phyloP scores from a whole-genome alignment of 805 yeast species.

The Yarrowia yakushimensis region DNA sequence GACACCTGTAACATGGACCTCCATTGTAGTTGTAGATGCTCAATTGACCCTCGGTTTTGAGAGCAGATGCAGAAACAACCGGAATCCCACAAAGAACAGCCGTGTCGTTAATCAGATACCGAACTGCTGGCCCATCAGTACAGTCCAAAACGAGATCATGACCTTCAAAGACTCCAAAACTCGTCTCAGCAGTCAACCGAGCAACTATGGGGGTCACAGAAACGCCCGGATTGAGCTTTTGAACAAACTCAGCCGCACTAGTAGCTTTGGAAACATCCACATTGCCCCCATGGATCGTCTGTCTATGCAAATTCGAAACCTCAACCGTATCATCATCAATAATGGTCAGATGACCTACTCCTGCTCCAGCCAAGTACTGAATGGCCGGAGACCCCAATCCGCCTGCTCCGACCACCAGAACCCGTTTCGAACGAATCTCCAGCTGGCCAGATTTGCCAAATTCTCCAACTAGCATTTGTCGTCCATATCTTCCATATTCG shows the following conservation, averaged over 20 bases:
- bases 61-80: conserved; percentile 86
- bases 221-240: conserved; percentile 64
- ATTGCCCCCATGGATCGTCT: conserved; percentile 68
- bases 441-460: conserved; percentile 60
- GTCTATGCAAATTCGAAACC: conserved; percentile 81
- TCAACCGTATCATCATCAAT: conserved; percentile 87
- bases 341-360: conserved; percentile 79
- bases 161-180: conserved; percentile 53
- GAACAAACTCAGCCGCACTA: conserved; percentile 61
- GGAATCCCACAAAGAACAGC: conserved; percentile 67
- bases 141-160: conserved; percentile 87
- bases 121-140: conserved; percentile 84
- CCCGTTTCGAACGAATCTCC: conserved; percentile 51
- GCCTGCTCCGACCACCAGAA: conserved; percentile 91
- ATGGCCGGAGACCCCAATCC: conserved; percentile 94
- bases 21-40: conserved; percentile 62
- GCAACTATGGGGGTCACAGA: conserved; percentile 49
- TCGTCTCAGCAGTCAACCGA: no score
- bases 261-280: conserved; percentile 74
- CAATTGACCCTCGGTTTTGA: conserved; percentile 87
- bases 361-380: conserved; percentile 80
- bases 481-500: conserved; percentile 81
- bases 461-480: conserved; percentile 91
- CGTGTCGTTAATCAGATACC: conserved; percentile 84
- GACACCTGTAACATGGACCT: conserved; percentile 95